phyloP scores from a whole-genome alignment of 2,329 filamentous ascomycete species.

The Bertia moriformis region DNA sequence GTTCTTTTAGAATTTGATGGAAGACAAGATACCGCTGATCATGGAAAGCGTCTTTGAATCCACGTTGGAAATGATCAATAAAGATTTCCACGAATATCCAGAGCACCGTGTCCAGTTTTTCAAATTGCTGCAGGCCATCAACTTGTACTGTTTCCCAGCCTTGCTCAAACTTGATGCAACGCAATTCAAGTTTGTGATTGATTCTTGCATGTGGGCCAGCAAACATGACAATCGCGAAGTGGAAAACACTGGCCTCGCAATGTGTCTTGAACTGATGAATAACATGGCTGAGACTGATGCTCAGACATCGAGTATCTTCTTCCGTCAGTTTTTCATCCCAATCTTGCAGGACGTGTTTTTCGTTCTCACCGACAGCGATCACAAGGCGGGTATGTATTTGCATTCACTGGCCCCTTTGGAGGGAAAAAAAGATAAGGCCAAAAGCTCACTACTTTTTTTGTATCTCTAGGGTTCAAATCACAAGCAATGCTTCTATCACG shows the following conservation, averaged over 20 bases:
- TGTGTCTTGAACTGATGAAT: constrained; percentile 93
- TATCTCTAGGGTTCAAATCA: constrained; percentile 80
- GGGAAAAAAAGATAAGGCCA: too few species aligned
- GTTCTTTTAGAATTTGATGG: constrained; percentile 65
- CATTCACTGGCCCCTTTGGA: too few species aligned
- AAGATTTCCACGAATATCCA: constrained; percentile 97
- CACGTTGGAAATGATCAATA: constrained; percentile 99
- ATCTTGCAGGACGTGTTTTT: constrained; percentile 98
- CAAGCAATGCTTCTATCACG: constrained; percentile 86
- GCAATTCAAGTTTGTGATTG: constrained; percentile 98
- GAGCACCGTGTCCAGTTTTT: constrained; percentile 99
- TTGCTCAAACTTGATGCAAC: constrained; percentile 85
- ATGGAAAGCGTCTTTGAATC: constrained; percentile 99
- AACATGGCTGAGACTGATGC: constrained; percentile 89
- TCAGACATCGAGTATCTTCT: constrained; percentile 81
- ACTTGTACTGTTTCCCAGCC: constrained; percentile 91
- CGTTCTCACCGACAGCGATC: constrained; percentile 89
- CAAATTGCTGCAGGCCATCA: constrained; percentile 89
- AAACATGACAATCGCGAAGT: constrained; percentile 99
- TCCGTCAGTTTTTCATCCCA: constrained; percentile 90
- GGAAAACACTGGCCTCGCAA: constrained; percentile 87
- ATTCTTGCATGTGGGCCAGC: constrained; percentile 99
- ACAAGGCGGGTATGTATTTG: constrained; percentile 52
- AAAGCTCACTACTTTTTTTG: too few species aligned
- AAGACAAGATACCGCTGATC: constrained; percentile 90